These are phyloP conservation scores for Chondrus crispus DNA, from an alignment of 23 red algal genomes.

Conservation along the genomic window DNA sequence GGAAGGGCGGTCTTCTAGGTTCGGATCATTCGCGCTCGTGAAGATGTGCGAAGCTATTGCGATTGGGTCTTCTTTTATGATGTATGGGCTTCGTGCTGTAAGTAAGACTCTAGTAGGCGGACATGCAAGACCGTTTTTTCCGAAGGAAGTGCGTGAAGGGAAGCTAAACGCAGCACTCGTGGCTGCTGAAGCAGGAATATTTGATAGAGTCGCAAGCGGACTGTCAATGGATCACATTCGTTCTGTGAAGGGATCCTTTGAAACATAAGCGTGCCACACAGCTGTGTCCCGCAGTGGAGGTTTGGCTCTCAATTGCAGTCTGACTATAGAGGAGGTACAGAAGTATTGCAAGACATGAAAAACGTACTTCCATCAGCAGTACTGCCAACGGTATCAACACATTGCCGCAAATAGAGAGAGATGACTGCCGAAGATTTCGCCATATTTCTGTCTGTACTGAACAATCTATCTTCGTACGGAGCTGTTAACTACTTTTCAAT, in stretches of 20 bases:
- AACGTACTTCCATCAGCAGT: slow-evolving; percentile 36
- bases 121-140: slow-evolving; percentile 3
- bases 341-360: slow-evolving; percentile 29
- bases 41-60: slow-evolving; percentile 36
- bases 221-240: slow-evolving; percentile 39
- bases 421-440: slow-evolving; percentile 68
- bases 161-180: slow-evolving; percentile 33
- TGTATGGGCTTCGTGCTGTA: background rate
- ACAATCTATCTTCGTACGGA: slow-evolving; percentile 28
- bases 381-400: background rate
- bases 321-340: slow-evolving; percentile 42
- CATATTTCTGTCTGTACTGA: slow-evolving; percentile 29
- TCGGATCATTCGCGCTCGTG: slow-evolving; percentile 40
- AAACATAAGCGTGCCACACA: background rate
- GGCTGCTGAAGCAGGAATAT: slow-evolving; percentile 57
- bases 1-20: slow-evolving; percentile 26
- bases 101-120: slow-evolving; percentile 17
- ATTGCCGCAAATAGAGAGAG: slow-evolving; percentile 6
- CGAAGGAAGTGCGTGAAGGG: slow-evolving; percentile 39
- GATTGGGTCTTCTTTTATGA: slow-evolving; percentile 34
- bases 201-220: slow-evolving; percentile 33
- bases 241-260: slow-evolving; percentile 37
- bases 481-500: slow-evolving; percentile 69
- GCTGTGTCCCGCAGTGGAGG: background rate
- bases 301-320: background rate